Evolutionary conservation across 352 stramenopile genomes (phyloP), one percentile per base, ranked within the genome.

Genomic region (Globisporangium splendens): DNA sequence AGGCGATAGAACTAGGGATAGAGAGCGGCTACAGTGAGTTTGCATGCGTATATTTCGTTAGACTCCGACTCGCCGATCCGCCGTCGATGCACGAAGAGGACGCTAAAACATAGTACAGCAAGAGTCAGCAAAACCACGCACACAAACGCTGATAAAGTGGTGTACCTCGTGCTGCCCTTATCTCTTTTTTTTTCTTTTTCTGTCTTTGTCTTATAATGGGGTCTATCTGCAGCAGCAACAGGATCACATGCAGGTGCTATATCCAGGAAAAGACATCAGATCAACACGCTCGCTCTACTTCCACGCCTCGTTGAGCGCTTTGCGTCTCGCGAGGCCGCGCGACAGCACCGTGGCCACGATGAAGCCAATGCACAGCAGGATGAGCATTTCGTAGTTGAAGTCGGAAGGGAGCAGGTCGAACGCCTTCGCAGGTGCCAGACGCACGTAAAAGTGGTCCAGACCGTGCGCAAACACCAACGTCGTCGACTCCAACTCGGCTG

Each of bases 381-480:
- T 82, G n/a, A 99, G 74, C 64, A 98, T 81, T 64, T 91, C 78
- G 61, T 95, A 88, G 69, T 98, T 98, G 67, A 98, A 99, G 73
- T 97, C 94, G 47, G 96, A 95, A 7, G 96, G 92, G 22, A 99
- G 75, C 51, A 98, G 73, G 68, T 99, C 96, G 61, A 99, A 99
- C 52, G 91, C 92, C 54, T 97, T 96, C 20, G 92, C 94, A 1
- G 96, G 96, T 14, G 92, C 91, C 35, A 98, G 80, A 56, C 93
- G 85, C 17, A 92, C 76, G 79, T 98, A 98, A 73, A 98, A 98
- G 62, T 98, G 66, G 71, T 98, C 95, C 12, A 97, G 78, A 20
- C 94, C 94, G 63, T 92, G 86, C 8, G 93, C 91, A 56, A 98
- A 88, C 46, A 98, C 75, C n/a, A 98, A 63, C 41, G 93, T 93